Evolutionary conservation across 768 basidiomycete genomes (phyloP).

Genomic region (Termitomyces sp.): DNA sequence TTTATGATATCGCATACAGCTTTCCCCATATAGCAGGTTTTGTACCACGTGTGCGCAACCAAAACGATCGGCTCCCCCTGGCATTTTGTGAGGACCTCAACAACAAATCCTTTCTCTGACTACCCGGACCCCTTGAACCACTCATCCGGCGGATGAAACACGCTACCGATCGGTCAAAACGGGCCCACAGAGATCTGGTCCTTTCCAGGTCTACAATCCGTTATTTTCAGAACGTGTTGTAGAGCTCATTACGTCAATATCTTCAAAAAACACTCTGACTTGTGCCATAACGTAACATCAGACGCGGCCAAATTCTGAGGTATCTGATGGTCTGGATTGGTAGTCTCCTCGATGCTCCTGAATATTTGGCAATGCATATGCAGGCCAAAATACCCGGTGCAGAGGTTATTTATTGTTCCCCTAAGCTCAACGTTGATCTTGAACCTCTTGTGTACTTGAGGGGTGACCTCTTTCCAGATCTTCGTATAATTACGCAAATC

Average conservation of each 20-base stretch:
- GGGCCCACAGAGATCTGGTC: too few species aligned
- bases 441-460: neutral
- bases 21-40: neutral
- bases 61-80: too few species aligned
- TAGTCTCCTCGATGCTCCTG: neutral
- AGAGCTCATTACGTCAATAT: neutral
- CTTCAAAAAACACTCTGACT: neutral
- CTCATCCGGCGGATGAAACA: neutral
- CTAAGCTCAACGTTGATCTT: neutral
- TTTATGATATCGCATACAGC: neutral
- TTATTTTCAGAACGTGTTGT: neutral
- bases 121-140: neutral
- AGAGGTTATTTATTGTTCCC: neutral
- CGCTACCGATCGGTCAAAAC: too few species aligned
- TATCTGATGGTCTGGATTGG: neutral
- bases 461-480: too few species aligned
- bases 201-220: neutral
- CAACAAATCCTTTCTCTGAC: too few species aligned
- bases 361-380: too few species aligned
- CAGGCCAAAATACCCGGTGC: neutral
- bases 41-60: neutral
- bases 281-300: neutral
- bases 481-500: too few species aligned
- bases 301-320: neutral
- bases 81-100: too few species aligned